Evolutionary conservation across 139 green algal species (phyloP).

Genomic region (Nannochloris sp.): DNA sequence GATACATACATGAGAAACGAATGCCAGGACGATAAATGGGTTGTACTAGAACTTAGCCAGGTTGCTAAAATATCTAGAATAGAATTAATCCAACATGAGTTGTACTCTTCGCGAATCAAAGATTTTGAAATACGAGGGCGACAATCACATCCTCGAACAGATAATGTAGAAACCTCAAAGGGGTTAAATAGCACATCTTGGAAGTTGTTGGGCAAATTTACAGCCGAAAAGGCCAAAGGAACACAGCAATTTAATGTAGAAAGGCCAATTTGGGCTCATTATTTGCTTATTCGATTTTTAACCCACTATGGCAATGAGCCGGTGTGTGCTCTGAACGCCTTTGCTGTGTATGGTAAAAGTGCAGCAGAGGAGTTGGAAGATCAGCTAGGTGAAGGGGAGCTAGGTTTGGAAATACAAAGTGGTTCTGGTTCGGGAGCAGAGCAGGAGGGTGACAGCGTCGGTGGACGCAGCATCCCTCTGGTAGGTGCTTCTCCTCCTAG

Average conservation of each 20-base stretch:
- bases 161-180: conserved; percentile 19
- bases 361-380: conserved; percentile 77
- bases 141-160: conserved; percentile 38
- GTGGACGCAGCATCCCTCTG: not conserved
- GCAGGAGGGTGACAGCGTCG: not conserved
- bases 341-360: conserved; percentile 56
- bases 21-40: conserved; percentile 68
- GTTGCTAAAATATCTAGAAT: conserved; percentile 34
- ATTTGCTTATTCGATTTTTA: conserved; percentile 66
- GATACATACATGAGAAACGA: conserved; percentile 82
- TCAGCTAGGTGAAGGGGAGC: conserved; percentile 35
- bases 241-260: conserved; percentile 53
- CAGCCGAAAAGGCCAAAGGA: conserved; percentile 61
- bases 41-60: conserved; percentile 75
- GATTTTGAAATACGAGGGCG: conserved; percentile 55
- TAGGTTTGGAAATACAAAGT: not conserved
- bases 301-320: conserved; percentile 69
- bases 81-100: conserved; percentile 67
- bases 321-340: conserved; percentile 81
- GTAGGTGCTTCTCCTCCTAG: not conserved
- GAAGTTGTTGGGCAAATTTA: conserved; percentile 66
- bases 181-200: conserved; percentile 46
- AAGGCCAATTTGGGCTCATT: conserved; percentile 40
- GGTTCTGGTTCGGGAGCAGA: not conserved
- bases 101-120: conserved; percentile 64